These are phyloP conservation scores for Pichia sp. DNA, from an alignment of 1,139 yeast genomes.

Conservation along the genomic window DNA sequence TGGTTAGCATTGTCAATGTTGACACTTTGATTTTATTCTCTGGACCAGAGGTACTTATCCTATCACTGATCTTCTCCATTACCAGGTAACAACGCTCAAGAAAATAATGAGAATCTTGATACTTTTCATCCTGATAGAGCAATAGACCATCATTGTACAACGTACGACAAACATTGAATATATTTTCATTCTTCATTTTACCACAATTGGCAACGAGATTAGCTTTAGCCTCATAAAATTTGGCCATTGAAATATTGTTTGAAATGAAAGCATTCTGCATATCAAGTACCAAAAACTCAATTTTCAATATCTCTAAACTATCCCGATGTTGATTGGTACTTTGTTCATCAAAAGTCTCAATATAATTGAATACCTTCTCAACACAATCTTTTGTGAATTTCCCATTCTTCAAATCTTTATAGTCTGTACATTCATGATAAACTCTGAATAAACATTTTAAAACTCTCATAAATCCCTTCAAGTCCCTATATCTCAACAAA, in stretches of 20 bases:
- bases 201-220: slow-evolving; percentile 9
- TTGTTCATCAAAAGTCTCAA: slow-evolving; percentile 9
- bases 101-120: slow-evolving; percentile 17
- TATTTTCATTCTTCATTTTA: slow-evolving; percentile 2
- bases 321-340: not conserved
- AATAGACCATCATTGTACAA: slow-evolving; percentile 22
- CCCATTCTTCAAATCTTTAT: slow-evolving; percentile 13
- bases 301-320: slow-evolving; percentile 8
- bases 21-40: slow-evolving; percentile 6
- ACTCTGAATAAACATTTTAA: slow-evolving; percentile 13
- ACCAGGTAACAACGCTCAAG: slow-evolving; percentile 14
- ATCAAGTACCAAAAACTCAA: slow-evolving; percentile 20
- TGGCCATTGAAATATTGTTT: slow-evolving; percentile 23
- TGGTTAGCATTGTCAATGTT: slow-evolving; percentile 13
- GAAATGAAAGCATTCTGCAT: slow-evolving; percentile 21
- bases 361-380: slow-evolving; percentile 11
- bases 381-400: slow-evolving; percentile 12
- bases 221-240: slow-evolving; percentile 24
- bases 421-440: slow-evolving; percentile 15
- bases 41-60: slow-evolving; percentile 7
- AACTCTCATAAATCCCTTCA: slow-evolving; percentile 18
- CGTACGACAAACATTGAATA: slow-evolving; percentile 19
- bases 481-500: slow-evolving; percentile 3
- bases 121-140: slow-evolving; percentile 13
- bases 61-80: slow-evolving; percentile 6